Evolutionary conservation across 331 rosid genomes (phyloP).

Genomic region (Telfairia occidentalis): DNA sequence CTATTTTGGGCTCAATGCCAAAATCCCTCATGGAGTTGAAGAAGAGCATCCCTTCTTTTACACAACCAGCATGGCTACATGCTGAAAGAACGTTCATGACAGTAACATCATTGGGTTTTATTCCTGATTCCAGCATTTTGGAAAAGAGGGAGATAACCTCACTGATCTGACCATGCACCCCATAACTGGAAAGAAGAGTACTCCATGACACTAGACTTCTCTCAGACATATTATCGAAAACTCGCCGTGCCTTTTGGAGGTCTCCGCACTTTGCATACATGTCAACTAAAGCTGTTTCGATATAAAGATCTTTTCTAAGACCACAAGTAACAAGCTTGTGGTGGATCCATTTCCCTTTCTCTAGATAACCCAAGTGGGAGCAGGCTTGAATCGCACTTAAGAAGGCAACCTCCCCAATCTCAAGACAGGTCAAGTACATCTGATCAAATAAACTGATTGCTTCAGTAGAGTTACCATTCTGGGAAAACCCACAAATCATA

Average conservation of each 20-base stretch:
- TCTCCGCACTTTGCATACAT: constrained; percentile 89
- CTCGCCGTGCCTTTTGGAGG: constrained; percentile 44
- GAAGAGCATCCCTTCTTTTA: constrained; percentile 50
- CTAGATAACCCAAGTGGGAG: constrained; percentile 61
- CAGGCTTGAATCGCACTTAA: constrained; percentile 83
- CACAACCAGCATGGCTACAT: constrained; percentile 79
- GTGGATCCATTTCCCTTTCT: constrained; percentile 91
- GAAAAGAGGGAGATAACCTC: constrained; percentile 46
- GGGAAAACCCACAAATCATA: constrained; percentile 73
- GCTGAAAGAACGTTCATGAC: constrained; percentile 82
- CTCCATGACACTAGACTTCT: constrained; percentile 83
- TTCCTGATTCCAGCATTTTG: constrained; percentile 42
- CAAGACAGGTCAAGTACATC: constrained; percentile 38
- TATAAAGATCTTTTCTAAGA: constrained; percentile 33
- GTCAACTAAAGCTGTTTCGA: constrained; percentile 59
- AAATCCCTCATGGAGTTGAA: constrained; percentile 50
- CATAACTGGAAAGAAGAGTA: constrained; percentile 73
- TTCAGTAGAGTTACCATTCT: constrained; percentile 51
- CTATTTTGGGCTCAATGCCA: constrained; percentile 43
- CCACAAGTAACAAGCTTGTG: constrained; percentile 56
- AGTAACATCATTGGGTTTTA: constrained; percentile 68
- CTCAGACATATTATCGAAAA: constrained; percentile 51
- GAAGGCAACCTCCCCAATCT: constrained; percentile 57
- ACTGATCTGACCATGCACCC: constrained; percentile 56
- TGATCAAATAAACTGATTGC: constrained; percentile 66